phyloP scores from a whole-genome alignment of 2,329 filamentous ascomycete species.

The Acrocalymma vagum region DNA sequence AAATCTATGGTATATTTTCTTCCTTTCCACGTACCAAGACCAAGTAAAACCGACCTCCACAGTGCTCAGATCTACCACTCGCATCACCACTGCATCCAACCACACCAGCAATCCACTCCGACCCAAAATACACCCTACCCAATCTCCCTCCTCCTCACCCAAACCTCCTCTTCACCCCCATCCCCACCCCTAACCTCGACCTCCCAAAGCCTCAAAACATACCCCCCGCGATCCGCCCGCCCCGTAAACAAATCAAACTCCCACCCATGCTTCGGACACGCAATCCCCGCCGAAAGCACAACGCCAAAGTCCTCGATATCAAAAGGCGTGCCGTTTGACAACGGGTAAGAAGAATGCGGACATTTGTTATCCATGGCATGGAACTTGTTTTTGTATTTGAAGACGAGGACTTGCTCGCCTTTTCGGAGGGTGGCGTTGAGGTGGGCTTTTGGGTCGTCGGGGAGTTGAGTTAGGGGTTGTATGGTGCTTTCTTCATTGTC shows the following conservation, averaged over 20 bases:
- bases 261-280: slow-evolving; percentile 75
- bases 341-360: slow-evolving; percentile 72
- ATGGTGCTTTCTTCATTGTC: slow-evolving; percentile 29
- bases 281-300: slow-evolving; percentile 67
- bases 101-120: no score
- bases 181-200: slow-evolving; percentile 57
- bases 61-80: no score
- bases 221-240: slow-evolving; percentile 67
- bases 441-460: slow-evolving; percentile 28
- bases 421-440: slow-evolving; percentile 40
- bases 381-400: slow-evolving; percentile 69
- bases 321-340: slow-evolving; percentile 69
- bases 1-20: no score
- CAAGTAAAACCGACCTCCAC: no score
- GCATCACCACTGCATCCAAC: no score
- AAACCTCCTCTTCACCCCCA: slow-evolving; percentile 22
- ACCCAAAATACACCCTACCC: no score
- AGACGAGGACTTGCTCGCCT: slow-evolving; percentile 74
- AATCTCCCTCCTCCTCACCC: slow-evolving; percentile 47
- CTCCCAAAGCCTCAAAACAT: slow-evolving; percentile 71
- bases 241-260: slow-evolving; percentile 75
- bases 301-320: slow-evolving; percentile 79
- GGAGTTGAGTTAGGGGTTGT: slow-evolving; percentile 25
- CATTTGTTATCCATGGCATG: slow-evolving; percentile 67
- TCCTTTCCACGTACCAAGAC: no score